Base-by-base conservation (phyloP, 2,329 filamentous ascomycete genomes). In the Pleomassaria siparia region DNA sequence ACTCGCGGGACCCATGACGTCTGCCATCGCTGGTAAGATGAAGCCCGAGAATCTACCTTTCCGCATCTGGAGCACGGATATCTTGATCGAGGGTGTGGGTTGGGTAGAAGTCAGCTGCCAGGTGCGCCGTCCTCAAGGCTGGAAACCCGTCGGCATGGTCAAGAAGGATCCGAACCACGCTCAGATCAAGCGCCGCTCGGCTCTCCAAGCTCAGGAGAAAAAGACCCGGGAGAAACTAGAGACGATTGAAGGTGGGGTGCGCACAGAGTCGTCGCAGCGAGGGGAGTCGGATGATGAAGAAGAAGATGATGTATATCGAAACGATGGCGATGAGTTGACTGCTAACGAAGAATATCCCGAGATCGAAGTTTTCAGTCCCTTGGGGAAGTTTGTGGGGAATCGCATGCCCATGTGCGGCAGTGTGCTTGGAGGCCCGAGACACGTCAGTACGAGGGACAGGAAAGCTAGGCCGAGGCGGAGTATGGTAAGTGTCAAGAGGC, bases 101-200 rank as follows among this genome's bases (percentile, higher is more conserved):
- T 99, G 95, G 88, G 80, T 99, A 2, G 94, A 99, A 71, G 71
- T 99, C 32, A 85, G 85, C 0, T 86, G 86, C 2, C 92, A 99
- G 72, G 83, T 95, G 9, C 83, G 92, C 1, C 64, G 62, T 0
- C 61, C 61, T 1, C 56, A 59, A 24, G 67, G 67, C 21, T 70
- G 67, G 67, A 56, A 51, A 10, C 50, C 65, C 0, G 40, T 51
- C 0, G 65, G 62, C 84, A 42, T 81, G 78, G 13, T 80, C 72
- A 62, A 74, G 79, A 48, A 70, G 78, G 45, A 72, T 40, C 53
- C 60, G 39, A 67, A 61, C 35, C 60, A 66, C 40, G 56, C 56
- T 8, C 45, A 48, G 13, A 40, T 52, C 15, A 56, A 51, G 24
- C 59, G 61, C 20, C 21, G 40, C 21, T 46, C 47, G 3, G 49